These are phyloP conservation scores for Zangia roseola DNA, from an alignment of 768 basidiomycete genomes.

Conservation along the genomic window DNA sequence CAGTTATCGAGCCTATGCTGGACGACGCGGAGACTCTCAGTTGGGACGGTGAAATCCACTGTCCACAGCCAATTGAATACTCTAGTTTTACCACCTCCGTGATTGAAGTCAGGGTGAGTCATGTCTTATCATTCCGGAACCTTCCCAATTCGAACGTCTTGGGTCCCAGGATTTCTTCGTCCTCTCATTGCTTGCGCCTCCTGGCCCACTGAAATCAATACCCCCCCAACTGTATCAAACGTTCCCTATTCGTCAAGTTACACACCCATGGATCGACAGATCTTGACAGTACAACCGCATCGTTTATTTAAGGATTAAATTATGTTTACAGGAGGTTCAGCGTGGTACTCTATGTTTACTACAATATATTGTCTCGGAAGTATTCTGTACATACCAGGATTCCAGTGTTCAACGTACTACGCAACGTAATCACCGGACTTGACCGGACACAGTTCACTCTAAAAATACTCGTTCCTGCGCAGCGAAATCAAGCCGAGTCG, in stretches of 20 bases:
- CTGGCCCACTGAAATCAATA: conserved; percentile 34
- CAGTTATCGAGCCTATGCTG: conserved; percentile 34
- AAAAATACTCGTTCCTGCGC: no score
- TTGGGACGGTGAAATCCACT: conserved; percentile 59
- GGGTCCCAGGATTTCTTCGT: conserved; percentile 57
- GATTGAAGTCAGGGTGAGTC: conserved; percentile 49
- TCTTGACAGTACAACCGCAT: conserved; percentile 16
- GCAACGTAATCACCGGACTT: no score
- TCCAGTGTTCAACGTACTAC: neutral
- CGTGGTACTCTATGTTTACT: conserved; percentile 2
- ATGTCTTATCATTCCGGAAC: neutral
- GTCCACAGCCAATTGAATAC: conserved; percentile 37
- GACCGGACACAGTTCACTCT: no score
- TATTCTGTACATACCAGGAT: neutral
- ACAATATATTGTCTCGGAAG: no score
- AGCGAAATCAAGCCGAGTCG: no score
- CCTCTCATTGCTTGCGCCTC: conserved; percentile 43
- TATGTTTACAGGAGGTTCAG: conserved; percentile 3
- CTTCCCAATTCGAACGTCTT: neutral
- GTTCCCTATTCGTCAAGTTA: conserved; percentile 61
- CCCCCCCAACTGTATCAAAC: conserved; percentile 42
- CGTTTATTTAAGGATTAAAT: conserved; percentile 22
- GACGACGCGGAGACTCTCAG: conserved; percentile 43
- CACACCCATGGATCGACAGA: conserved; percentile 49
- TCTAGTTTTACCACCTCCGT: conserved; percentile 51